Evolutionary conservation across 805 yeast species (phyloP), one percentile per base, ranked within the genome.

Genomic region (Barnettozyma siamensis): DNA sequence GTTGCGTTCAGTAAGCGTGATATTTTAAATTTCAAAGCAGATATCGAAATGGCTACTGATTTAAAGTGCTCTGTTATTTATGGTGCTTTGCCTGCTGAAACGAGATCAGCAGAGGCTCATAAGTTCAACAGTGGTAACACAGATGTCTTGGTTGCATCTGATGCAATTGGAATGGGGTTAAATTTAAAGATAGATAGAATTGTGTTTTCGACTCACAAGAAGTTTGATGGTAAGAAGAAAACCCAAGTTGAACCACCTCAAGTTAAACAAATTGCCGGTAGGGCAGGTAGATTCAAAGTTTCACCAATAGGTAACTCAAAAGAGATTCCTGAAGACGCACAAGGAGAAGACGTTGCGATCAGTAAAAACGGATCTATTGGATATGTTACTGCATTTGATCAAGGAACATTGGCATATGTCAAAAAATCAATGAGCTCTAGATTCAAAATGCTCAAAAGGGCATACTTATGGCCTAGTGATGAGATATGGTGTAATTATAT

Each of bases 81-180:
- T 57, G 99, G 99, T 18, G 89, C 95, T 0, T 67, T 93, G 33
- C 99, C 99, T 0, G 95, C 98, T 1, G 98, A 93, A 58, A 87
- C 91, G 0, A 74, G 99, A 50, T 77, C 88, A 3, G 77, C 78
- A 49, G 96, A 93, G 56, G 95, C 97, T 0, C 60, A 67, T 23
- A 68, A 75, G 35, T 93, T 93, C 61, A 93, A 93, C 57, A 64
- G 58, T n/a, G 91, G 95, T 2, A 73, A 74, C 28, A 83, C 78
- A 47, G 93, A 89, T 53, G 72, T 85, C n/a, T 67, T 93, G 30
- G 85, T 93, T 7, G 98, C 99, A 1, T 85, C 96, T 2, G 98
- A 93, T 65, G 99, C 99, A 0, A 80, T 93, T 47, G 99, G 99
- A 2, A 91, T 93, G 97, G 99, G 99, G 0, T 69, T 93, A 40